Evolutionary conservation across 768 basidiomycete genomes (phyloP).

Genomic region (Macrocybe gigantea): DNA sequence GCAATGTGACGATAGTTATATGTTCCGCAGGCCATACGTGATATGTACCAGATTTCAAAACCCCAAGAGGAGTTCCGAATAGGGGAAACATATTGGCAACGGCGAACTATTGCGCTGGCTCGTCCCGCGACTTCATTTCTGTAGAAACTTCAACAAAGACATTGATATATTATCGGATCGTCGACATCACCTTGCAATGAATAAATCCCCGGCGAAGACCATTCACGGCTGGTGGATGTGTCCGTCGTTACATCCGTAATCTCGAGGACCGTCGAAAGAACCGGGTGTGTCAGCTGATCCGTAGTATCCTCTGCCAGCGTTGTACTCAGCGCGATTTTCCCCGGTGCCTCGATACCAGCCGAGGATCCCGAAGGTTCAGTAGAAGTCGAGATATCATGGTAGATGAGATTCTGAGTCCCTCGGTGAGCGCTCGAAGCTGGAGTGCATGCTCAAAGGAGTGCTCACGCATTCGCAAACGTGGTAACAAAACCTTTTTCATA

Average conservation of each 20-base stretch:
- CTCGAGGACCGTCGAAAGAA: slow-evolving; percentile 13
- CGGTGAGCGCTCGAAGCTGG: background rate
- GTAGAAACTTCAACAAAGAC: too few species aligned
- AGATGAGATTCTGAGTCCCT: slow-evolving; percentile 19
- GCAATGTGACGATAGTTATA: slow-evolving; percentile 3
- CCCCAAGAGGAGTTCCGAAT: too few species aligned
- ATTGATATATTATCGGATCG: too few species aligned
- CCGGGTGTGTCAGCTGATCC: slow-evolving; percentile 2
- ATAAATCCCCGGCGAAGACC: background rate
- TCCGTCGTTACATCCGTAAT: slow-evolving; percentile 8
- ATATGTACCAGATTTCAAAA: too few species aligned
- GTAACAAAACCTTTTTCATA: slow-evolving; percentile 17
- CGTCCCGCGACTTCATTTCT: too few species aligned
- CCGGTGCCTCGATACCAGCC: slow-evolving; percentile 6
- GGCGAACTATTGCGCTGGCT: too few species aligned
- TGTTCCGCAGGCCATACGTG: too few species aligned
- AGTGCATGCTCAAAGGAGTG: background rate
- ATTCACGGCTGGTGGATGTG: background rate
- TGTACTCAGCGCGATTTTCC: background rate
- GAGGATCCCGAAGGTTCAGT: slow-evolving; percentile 25
- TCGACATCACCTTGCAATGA: background rate
- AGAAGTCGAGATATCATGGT: slow-evolving; percentile 26
- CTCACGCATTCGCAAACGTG: slow-evolving; percentile 17
- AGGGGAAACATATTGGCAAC: too few species aligned
- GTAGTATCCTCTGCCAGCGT: background rate